A percentile compares a stretch with the other conserved stretches of the same genome.
phyloP scores from a whole-genome alignment of 2,329 filamentous ascomycete genomes.

The Purpureocillium takamizusanense region DNA sequence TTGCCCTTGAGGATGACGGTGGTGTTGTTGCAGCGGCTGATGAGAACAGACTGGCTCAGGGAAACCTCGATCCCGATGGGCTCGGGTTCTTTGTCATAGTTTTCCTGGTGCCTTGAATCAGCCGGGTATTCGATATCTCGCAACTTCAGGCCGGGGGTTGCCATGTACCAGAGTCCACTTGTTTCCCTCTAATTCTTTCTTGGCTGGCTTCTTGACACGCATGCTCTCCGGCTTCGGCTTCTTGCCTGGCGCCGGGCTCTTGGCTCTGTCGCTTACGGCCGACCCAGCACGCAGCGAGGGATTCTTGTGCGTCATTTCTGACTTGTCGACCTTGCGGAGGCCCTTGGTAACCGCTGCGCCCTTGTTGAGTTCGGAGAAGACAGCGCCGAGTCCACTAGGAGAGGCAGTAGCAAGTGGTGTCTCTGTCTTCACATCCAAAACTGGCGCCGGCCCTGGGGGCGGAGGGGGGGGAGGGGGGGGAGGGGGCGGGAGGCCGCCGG shows the following conservation, averaged over 20 bases:
- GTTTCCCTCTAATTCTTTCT: constrained; percentile 73
- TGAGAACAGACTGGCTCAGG: constrained; percentile 81
- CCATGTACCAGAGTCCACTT: constrained; percentile 78
- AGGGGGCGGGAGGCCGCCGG: constrained; percentile 36
- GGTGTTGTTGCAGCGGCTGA: constrained; percentile 84
- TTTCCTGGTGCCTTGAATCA: constrained; percentile 50
- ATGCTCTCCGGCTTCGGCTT: constrained; percentile 81
- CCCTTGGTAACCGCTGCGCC: constrained; percentile 81
- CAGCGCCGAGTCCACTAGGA: constrained; percentile 64
- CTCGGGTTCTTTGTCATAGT: constrained; percentile 68
- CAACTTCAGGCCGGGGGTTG: not conserved
- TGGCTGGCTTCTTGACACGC: constrained; percentile 72
- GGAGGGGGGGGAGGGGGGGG: constrained; percentile 58
- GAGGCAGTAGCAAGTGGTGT: constrained; percentile 17
- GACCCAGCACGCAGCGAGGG: constrained; percentile 70
- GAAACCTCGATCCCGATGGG: constrained; percentile 75
- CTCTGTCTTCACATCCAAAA: constrained; percentile 48
- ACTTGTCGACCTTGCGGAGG: constrained; percentile 87
- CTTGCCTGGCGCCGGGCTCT: constrained; percentile 81
- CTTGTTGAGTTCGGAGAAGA: constrained; percentile 87
- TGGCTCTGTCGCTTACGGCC: constrained; percentile 59
- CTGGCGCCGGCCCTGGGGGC: constrained; percentile 61
- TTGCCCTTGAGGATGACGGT: constrained; percentile 87
- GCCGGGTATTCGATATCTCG: not conserved
- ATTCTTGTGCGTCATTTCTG: constrained; percentile 98